These are phyloP conservation scores for Zygosaccharomyces kombuchaensis DNA, from an alignment of 805 yeast genomes.

Conservation along the genomic window DNA sequence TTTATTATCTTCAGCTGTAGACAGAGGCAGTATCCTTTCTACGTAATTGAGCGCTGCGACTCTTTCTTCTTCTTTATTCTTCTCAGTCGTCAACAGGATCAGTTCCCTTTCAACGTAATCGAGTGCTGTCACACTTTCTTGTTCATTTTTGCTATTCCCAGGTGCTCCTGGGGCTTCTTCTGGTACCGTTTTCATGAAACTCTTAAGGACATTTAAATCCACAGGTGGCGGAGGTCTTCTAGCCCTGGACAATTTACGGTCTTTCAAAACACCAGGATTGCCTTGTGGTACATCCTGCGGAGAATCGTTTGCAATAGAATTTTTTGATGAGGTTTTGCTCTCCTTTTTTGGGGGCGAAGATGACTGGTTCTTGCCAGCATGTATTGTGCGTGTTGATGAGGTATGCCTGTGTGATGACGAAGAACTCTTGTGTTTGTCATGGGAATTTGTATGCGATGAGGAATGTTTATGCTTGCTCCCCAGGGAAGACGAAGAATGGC, in stretches of 20 bases:
- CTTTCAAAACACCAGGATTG: background rate
- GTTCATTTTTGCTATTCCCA: background rate
- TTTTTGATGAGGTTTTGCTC: background rate
- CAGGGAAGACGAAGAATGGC: background rate
- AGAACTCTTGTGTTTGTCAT: conserved; percentile 1
- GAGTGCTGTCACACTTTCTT: background rate
- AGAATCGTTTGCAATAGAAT: background rate
- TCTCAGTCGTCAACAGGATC: background rate
- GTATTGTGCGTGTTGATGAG: background rate
- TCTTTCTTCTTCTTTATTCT: background rate
- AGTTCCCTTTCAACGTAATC: background rate
- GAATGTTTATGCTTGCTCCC: conserved; percentile 1
- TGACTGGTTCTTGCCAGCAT: background rate
- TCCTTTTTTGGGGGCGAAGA: conserved; percentile 1
- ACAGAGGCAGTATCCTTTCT: background rate
- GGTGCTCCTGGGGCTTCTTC: background rate
- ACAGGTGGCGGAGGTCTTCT: conserved; percentile 7
- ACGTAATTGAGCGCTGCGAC: background rate
- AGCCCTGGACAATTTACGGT: background rate
- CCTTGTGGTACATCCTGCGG: background rate
- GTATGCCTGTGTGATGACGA: conserved; percentile 3
- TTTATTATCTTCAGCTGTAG: background rate
- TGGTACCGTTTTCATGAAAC: conserved; percentile 1
- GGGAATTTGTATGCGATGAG: conserved; percentile 1
- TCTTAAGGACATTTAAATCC: background rate